Base-by-base conservation (phyloP, 2,329 filamentous ascomycete species). In the Fusarium sp. region DNA sequence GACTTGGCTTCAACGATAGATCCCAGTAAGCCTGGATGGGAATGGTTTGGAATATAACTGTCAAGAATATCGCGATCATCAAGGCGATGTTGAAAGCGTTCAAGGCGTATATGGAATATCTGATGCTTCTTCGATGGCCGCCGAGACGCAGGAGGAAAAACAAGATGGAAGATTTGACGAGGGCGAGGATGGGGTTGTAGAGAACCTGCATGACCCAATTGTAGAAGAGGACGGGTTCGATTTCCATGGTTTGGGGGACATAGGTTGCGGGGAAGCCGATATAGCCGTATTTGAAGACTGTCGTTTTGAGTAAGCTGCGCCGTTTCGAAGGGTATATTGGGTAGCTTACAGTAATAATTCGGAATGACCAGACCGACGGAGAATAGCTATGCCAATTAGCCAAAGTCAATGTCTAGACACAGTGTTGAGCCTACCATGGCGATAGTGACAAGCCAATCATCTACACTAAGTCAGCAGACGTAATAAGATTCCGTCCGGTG, bases 181-280 rank as follows among this genome's bases (percentile, higher is more conserved):
- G 76, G 6, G 82, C 81, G 4, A 85, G 71, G 46, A 84, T 81
- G 0, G 83, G 83, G 54, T 83, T 85, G 75, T 85, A 85, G 4
- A 83, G 63, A 4, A 74, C 72, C 38, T 74, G 72, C 59, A 74
- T 64, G 16, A 72, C 67, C 71, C 66, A 74, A 24, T 74, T 73
- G 50, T 72, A 74, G 10, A 70, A 73, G 3, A 73, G 50, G 5
- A 64, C 60, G 3, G 72, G 71, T 24, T 73, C 56, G 8, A 59
- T 6, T 8, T 73, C 46, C 27, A 72, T 1, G 54, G 55, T 6
- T 63, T 27, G 20, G 7, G 68, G 71, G 4, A 72, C 32, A 3
- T 59, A 18, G 29, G 24, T 30, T 2, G 58, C 70, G 4, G 25
- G 43, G 25, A 73, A 72, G 20, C 72, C 71, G 22, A 59, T 44